phyloP scores from a whole-genome alignment of 169 alveolate species.

The Eimeria tenella region DNA sequence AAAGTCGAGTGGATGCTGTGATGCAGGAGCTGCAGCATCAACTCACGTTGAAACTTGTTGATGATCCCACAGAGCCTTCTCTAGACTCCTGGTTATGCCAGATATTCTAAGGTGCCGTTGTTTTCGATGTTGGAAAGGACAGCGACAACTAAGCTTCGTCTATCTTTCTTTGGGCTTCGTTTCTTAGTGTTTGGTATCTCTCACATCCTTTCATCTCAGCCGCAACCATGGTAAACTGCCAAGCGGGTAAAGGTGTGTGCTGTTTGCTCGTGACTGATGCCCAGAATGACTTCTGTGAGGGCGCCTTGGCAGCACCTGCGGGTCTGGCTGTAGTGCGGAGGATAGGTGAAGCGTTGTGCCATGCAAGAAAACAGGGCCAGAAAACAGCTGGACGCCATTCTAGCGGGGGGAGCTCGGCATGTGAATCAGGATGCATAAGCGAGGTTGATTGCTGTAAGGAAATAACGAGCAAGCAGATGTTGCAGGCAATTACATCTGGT shows the following conservation, averaged over 20 bases:
- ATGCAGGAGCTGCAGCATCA: too few species aligned
- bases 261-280: conserved; percentile 67
- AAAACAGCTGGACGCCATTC: not conserved
- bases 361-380: not conserved
- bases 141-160: too few species aligned
- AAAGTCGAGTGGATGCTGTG: too few species aligned
- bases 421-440: not conserved
- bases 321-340: not conserved
- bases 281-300: conserved; percentile 76
- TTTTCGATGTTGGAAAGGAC: too few species aligned
- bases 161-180: too few species aligned
- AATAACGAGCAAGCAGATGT: not conserved
- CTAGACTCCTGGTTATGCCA: too few species aligned
- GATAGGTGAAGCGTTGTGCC: conserved; percentile 30
- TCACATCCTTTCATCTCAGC: too few species aligned
- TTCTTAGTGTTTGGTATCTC: too few species aligned
- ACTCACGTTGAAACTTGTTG: too few species aligned
- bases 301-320: conserved; percentile 67
- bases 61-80: too few species aligned
- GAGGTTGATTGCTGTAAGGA: not conserved
- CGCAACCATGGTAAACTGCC: too few species aligned
- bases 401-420: not conserved
- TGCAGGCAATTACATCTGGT: not conserved
- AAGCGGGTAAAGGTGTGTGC: not conserved
- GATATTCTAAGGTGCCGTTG: too few species aligned